Evolutionary conservation across 371 early-diverging fungal genomes (phyloP).

Genomic region (Mucor irregularis): DNA sequence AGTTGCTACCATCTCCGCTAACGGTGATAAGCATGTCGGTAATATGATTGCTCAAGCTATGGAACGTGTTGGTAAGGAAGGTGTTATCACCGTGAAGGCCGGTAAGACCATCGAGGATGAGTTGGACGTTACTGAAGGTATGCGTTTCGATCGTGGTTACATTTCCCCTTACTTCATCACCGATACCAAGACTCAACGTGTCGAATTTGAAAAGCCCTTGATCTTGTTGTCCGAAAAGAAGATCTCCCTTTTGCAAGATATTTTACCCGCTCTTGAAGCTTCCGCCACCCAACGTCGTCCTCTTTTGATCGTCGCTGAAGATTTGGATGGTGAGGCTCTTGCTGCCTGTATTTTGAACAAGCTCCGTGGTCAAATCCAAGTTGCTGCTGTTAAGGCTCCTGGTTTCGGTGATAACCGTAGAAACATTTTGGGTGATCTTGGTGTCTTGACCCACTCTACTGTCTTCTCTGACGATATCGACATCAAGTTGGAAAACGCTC

Average conservation of each 20-base stretch:
- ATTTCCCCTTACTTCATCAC: slow-evolving; percentile 99
- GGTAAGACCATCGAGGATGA: slow-evolving; percentile 98
- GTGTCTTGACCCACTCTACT: slow-evolving; percentile 90
- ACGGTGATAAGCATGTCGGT: slow-evolving; percentile 96
- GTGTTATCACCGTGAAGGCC: slow-evolving; percentile 98
- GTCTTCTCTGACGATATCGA: slow-evolving; percentile 97
- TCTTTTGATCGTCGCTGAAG: slow-evolving; percentile 95
- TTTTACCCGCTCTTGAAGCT: slow-evolving; percentile 93
- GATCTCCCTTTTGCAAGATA: slow-evolving; percentile 92
- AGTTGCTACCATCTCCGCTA: slow-evolving; percentile 97
- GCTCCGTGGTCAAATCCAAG: slow-evolving; percentile 96
- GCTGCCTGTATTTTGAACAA: slow-evolving; percentile 99
- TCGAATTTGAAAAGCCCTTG: slow-evolving; percentile 98
- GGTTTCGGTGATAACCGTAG: slow-evolving; percentile 99
- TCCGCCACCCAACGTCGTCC: slow-evolving; percentile 95
- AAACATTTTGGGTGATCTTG: slow-evolving; percentile 95
- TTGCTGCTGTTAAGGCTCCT: slow-evolving; percentile 97
- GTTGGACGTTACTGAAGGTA: slow-evolving; percentile 97
- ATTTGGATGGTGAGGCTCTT: slow-evolving; percentile 97
- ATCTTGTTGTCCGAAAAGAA: slow-evolving; percentile 96
- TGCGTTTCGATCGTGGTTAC: slow-evolving; percentile 98
- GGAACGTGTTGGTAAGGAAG: slow-evolving; percentile 99
- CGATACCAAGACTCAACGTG: slow-evolving; percentile 95
- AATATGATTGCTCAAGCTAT: slow-evolving; percentile 96
- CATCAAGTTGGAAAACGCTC: slow-evolving; percentile 92